Conservation (phyloP, 768 basidiomycete species). For the Mycena crocata region DNA sequence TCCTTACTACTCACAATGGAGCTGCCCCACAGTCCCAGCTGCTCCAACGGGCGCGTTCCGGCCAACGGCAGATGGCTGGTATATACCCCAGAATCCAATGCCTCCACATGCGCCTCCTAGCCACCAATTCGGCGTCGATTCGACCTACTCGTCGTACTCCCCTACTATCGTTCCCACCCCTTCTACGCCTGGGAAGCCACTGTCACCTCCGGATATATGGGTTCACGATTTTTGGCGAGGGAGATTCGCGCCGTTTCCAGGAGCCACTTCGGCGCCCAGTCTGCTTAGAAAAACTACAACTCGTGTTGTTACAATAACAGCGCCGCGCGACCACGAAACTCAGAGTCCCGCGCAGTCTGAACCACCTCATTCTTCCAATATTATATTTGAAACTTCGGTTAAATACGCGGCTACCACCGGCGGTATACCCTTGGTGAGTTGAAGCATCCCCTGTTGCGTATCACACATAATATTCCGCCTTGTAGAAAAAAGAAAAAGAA, state of each 20-base stretch:
- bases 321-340: slow-evolving; percentile 20
- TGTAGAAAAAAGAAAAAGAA: slow-evolving; percentile 13
- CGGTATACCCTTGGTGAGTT: slow-evolving; percentile 3
- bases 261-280: slow-evolving; percentile 49
- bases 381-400: slow-evolving; percentile 21
- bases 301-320: slow-evolving; percentile 33
- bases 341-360: neutral
- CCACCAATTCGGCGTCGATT: neutral
- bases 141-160: neutral
- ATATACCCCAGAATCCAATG: slow-evolving; percentile 21
- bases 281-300: slow-evolving; percentile 39
- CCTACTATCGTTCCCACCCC: neutral
- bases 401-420: neutral
- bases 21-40: neutral
- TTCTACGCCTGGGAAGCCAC: neutral
- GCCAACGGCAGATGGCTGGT: slow-evolving; percentile 31
- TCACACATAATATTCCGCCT: neutral
- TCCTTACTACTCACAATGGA: slow-evolving; percentile 13
- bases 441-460: neutral
- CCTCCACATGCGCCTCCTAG: neutral
- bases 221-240: slow-evolving; percentile 56
- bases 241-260: slow-evolving; percentile 56
- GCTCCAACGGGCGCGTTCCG: slow-evolving; percentile 14
- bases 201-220: slow-evolving; percentile 13
- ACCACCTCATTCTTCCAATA: slow-evolving; percentile 25